A percentile compares a stretch with the other conserved stretches of the same genome.
Evolutionary conservation across 768 basidiomycete species (phyloP).

Genomic region (Pholiota molesta): DNA sequence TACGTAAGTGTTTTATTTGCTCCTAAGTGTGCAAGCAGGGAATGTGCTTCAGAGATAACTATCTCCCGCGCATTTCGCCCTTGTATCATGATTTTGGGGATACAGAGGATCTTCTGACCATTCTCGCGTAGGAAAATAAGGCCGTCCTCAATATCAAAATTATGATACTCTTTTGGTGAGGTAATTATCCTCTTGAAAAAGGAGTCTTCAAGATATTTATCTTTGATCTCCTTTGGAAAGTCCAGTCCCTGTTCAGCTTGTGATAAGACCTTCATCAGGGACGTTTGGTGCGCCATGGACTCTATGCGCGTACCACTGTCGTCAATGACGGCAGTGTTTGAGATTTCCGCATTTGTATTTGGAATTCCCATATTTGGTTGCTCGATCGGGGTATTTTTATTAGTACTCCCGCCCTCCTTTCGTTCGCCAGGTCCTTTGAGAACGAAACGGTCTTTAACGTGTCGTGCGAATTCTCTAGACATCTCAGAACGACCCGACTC

Average conservation of each 20-base stretch:
- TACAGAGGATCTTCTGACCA: conserved; percentile 17
- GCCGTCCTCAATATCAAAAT: conserved; percentile 21
- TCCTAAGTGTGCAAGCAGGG: conserved; percentile 41
- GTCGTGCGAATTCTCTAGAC: too few species aligned
- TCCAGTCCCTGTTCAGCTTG: not conserved
- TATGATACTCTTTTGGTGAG: conserved; percentile 18
- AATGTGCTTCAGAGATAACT: conserved; percentile 23
- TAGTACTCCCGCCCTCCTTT: too few species aligned
- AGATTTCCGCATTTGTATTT: too few species aligned
- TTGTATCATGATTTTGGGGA: conserved; percentile 24
- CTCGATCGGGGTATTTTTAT: too few species aligned
- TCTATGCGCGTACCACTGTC: not conserved
- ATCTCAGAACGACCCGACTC: too few species aligned
- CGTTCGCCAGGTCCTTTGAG: too few species aligned
- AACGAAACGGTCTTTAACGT: too few species aligned
- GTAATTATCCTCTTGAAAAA: conserved; percentile 23
- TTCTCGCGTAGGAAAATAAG: conserved; percentile 21
- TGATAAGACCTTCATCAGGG: not conserved
- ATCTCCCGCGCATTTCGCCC: conserved; percentile 27
- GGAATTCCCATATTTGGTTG: too few species aligned
- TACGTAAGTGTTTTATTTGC: conserved; percentile 33
- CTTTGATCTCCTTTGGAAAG: not conserved
- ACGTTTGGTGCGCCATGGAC: too few species aligned
- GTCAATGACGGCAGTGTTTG: too few species aligned
- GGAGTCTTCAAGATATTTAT: conserved; percentile 15